phyloP scores from a whole-genome alignment of 495 filamentous ascomycete genomes.

The Aspergillus asperescens region DNA sequence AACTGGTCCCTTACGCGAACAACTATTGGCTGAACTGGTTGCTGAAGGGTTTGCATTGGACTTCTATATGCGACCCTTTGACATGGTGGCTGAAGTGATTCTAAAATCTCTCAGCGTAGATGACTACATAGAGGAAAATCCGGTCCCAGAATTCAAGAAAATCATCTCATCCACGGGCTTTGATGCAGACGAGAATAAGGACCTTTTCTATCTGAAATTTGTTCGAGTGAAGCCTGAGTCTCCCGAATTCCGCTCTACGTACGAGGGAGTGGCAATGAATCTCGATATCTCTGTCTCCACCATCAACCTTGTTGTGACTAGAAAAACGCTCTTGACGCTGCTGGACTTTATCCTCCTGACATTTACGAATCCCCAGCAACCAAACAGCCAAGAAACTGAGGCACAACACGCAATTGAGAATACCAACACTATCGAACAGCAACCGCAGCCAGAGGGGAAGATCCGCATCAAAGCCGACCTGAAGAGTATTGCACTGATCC shows the following conservation, averaged over 20 bases:
- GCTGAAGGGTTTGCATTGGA: slow-evolving; percentile 85
- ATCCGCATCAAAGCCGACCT: slow-evolving; percentile 85
- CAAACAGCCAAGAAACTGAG: slow-evolving; percentile 28
- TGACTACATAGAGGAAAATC: slow-evolving; percentile 87
- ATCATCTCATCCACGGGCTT: slow-evolving; percentile 86
- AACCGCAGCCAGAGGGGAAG: slow-evolving; percentile 44
- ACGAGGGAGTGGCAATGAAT: slow-evolving; percentile 89
- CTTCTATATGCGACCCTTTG: slow-evolving; percentile 80
- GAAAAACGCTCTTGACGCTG: slow-evolving; percentile 89
- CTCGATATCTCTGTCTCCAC: slow-evolving; percentile 89
- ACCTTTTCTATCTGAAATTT: slow-evolving; percentile 84
- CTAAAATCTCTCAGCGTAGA: slow-evolving; percentile 86
- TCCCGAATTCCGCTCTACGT: slow-evolving; percentile 84
- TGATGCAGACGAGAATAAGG: slow-evolving; percentile 63
- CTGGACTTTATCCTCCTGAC: slow-evolving; percentile 94
- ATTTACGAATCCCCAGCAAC: slow-evolving; percentile 68
- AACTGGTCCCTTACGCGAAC: slow-evolving; percentile 67
- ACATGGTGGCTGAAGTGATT: slow-evolving; percentile 86
- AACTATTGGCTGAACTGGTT: slow-evolving; percentile 82
- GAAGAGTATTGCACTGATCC: slow-evolving; percentile 85
- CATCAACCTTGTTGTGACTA: slow-evolving; percentile 89
- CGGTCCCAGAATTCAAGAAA: slow-evolving; percentile 88
- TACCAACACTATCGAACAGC: slow-evolving; percentile 33
- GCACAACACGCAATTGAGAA: slow-evolving; percentile 46
- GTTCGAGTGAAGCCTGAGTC: slow-evolving; percentile 84